A percentile compares a stretch with the other conserved stretches of the same genome.
Evolutionary conservation across 2,329 filamentous ascomycete species (phyloP).

Genomic region (Ceratocystis destructans): DNA sequence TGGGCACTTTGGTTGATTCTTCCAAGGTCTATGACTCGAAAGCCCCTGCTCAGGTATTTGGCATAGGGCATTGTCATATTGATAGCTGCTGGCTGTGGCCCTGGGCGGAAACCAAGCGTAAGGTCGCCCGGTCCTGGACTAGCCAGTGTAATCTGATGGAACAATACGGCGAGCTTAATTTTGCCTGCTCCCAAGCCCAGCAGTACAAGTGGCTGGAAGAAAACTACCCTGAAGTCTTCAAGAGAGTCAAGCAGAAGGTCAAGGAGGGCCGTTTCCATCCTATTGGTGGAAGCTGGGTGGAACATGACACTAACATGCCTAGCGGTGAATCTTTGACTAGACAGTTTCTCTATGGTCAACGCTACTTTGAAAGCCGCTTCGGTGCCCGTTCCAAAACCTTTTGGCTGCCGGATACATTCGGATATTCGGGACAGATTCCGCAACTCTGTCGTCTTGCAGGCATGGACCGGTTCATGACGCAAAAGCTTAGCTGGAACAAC

Average conservation of each 20-base stretch:
- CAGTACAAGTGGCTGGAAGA: slow-evolving; percentile 96
- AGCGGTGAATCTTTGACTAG: slow-evolving; percentile 87
- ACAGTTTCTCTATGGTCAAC: slow-evolving; percentile 89
- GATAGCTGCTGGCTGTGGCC: slow-evolving; percentile 99
- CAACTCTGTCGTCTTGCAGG: slow-evolving; percentile 88
- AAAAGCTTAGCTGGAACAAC: slow-evolving; percentile 99
- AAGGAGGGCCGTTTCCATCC: slow-evolving; percentile 84
- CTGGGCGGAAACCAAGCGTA: slow-evolving; percentile 93
- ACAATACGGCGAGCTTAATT: slow-evolving; percentile 82
- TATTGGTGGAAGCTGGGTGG: slow-evolving; percentile 95
- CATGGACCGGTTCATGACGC: slow-evolving; percentile 93
- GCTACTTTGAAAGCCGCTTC: slow-evolving; percentile 88
- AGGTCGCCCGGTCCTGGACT: slow-evolving; percentile 89
- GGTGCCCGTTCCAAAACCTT: slow-evolving; percentile 81
- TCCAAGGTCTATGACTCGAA: slow-evolving; percentile 68
- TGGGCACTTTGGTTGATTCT: slow-evolving; percentile 70
- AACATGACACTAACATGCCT: slow-evolving; percentile 96
- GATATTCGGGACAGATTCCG: slow-evolving; percentile 87
- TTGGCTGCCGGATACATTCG: slow-evolving; percentile 97
- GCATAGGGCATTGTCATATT: slow-evolving; percentile 93
- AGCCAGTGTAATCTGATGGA: slow-evolving; percentile 95
- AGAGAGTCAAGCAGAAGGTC: slow-evolving; percentile 82
- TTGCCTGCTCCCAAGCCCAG: slow-evolving; percentile 85
- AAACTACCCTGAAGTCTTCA: slow-evolving; percentile 75
- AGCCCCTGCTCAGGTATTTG: slow-evolving; percentile 64